phyloP scores from a whole-genome alignment of 345 rosid species.

The Eucalyptus pauciflora region DNA sequence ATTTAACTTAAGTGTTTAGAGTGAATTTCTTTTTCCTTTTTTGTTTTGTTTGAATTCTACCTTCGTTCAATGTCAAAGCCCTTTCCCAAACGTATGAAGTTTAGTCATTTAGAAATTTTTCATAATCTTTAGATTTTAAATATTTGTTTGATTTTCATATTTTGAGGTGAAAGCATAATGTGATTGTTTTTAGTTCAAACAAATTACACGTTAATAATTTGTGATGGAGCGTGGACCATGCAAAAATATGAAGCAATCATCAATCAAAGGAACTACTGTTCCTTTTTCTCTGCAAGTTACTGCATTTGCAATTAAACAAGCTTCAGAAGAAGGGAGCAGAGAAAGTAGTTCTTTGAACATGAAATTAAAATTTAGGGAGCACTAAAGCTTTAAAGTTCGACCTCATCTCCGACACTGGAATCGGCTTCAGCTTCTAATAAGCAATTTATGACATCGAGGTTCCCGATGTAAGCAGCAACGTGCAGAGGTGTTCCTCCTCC shows the following conservation, averaged over 20 bases:
- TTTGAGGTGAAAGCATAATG: neutral
- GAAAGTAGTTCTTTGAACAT: neutral
- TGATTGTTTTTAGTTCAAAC: neutral
- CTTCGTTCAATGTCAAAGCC: neutral
- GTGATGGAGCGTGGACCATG: neutral
- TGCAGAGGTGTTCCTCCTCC: constrained; percentile 92
- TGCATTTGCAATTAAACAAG: neutral
- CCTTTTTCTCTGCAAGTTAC: neutral
- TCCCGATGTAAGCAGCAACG: constrained; percentile 67
- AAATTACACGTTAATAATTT: neutral
- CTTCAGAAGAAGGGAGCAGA: neutral
- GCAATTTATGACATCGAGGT: constrained; percentile 42
- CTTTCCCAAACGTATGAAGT: neutral
- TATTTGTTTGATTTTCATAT: neutral
- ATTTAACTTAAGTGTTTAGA: neutral
- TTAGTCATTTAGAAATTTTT: neutral
- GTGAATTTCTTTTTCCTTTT: neutral
- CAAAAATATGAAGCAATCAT: neutral
- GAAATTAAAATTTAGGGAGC: neutral
- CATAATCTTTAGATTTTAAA: neutral
- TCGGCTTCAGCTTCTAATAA: constrained; percentile 79
- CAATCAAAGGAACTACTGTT: neutral
- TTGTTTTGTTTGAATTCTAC: neutral
- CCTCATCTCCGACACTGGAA: constrained; percentile 67
- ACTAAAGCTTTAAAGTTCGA: neutral